These are phyloP conservation scores for Hordeum pubiflorum DNA, from an alignment of 202 grass and related monocot genomes.

Conservation along the genomic window DNA sequence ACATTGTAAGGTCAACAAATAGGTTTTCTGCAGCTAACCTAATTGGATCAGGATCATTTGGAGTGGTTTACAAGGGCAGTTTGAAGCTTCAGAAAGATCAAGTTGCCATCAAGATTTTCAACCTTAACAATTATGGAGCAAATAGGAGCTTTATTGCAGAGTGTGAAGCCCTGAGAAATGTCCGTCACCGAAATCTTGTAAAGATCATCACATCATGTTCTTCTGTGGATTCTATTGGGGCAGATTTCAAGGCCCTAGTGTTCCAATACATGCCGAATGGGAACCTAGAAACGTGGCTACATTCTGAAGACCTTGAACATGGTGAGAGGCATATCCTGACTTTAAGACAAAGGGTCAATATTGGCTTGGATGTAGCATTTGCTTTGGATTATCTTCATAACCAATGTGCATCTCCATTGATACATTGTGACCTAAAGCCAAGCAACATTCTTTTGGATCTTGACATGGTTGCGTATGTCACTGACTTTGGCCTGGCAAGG, in stretches of 20 bases:
- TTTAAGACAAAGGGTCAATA: slow-evolving; percentile 30
- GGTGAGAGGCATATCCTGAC: neutral
- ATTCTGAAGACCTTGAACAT: neutral
- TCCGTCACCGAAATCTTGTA: slow-evolving; percentile 38
- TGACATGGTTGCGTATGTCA: slow-evolving; percentile 27
- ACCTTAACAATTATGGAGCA: neutral
- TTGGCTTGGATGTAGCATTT: slow-evolving; percentile 36
- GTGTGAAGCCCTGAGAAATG: slow-evolving; percentile 19
- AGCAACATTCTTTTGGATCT: slow-evolving; percentile 14
- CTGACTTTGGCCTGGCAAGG: slow-evolving; percentile 39
- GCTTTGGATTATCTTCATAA: slow-evolving; percentile 25
- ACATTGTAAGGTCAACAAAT: slow-evolving; percentile 34
- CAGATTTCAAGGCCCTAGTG: slow-evolving; percentile 38
- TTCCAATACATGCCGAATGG: neutral
- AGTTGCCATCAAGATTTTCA: slow-evolving; percentile 41
- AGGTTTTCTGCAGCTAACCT: slow-evolving; percentile 26
- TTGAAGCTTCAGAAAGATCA: neutral
- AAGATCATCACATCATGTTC: slow-evolving; percentile 31
- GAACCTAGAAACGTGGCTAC: slow-evolving; percentile 7
- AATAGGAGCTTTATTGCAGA: neutral
- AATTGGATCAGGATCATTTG: slow-evolving; percentile 44
- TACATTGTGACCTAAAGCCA: slow-evolving; percentile 25
- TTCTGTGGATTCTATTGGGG: slow-evolving; percentile 30
- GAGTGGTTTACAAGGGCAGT: slow-evolving; percentile 33
- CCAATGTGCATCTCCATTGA: slow-evolving; percentile 20